These are phyloP conservation scores for Aspergillus sp. DNA, from an alignment of 2,329 filamentous ascomycete species.

Conservation along the genomic window DNA sequence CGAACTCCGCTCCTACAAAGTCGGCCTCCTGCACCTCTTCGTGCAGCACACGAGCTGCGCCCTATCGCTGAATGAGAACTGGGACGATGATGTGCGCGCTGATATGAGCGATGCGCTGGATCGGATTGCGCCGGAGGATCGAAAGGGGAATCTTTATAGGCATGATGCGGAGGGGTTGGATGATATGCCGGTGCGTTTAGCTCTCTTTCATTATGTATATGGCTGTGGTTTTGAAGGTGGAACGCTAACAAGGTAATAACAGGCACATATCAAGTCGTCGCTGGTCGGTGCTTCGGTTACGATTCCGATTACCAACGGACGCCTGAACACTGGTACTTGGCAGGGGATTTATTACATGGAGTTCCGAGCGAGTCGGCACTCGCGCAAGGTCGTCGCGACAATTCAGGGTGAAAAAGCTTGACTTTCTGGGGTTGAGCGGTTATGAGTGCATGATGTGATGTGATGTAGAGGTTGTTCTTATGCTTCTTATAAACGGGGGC, in stretches of 20 bases:
- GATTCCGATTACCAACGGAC: conserved; percentile 83
- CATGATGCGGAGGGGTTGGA: conserved; percentile 82
- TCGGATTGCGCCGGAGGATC: conserved; percentile 77
- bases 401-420: conserved; percentile 74
- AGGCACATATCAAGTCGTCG: conserved; percentile 89
- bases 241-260: conserved; percentile 1
- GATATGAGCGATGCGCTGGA: conserved; percentile 96
- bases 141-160: conserved; percentile 68
- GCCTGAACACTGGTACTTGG: conserved; percentile 59
- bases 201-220: neutral
- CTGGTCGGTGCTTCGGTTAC: conserved; percentile 83
- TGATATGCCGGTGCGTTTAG: conserved; percentile 72
- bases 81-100: conserved; percentile 71
- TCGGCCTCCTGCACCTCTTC: conserved; percentile 82
- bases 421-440: conserved; percentile 12
- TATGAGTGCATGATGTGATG: conserved; percentile 8
- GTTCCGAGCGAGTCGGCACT: conserved; percentile 70
- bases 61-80: conserved; percentile 89
- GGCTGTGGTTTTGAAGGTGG: neutral
- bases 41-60: conserved; percentile 93
- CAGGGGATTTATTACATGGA: conserved; percentile 87
- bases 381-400: conserved; percentile 78
- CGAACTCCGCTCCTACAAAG: conserved; percentile 74
- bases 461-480: neutral
- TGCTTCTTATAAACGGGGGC: neutral